Evolutionary conservation across 441 rosid genomes (phyloP), one percentile per base, ranked within the genome.

Genomic region (Mallotus japonicus): DNA sequence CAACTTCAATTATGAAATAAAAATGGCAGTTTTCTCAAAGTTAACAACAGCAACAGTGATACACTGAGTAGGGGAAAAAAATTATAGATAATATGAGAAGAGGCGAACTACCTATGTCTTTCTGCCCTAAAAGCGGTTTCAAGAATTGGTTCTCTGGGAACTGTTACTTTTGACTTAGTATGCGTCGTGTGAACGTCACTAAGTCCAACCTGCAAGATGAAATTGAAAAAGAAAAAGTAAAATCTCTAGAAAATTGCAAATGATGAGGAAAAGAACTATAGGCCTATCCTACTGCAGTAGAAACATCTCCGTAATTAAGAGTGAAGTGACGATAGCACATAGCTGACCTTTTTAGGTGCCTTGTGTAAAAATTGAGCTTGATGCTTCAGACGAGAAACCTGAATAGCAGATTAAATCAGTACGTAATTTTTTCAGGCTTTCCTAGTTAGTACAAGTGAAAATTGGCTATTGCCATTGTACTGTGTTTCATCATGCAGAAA

Each of bases 141-240:
- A 58, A 95, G 83, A 72, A 83, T 84, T 34, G 95, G 95, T 82
- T 87, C 94, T 72, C 75, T 87, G 12, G 99, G 97, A 75, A 89
- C 72, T 37, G 97, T 92, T 77, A 81, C 82, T 82, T 85, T 94
- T n/a, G 81, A 73, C 77, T 79, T 87, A 34, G 75, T n/a, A 62
- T 53, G 71, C 71, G 65, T 71, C 1, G 76, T 54, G 62, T 79
- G 78, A 71, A 81, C 71, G 40, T 69, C 83, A 79, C 50, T 69
- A 42, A 34, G n/a, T 57, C 77, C 82, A 71, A 63, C 90, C 97
- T 91, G 84, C 47, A 70, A 80, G 67, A 37, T 28, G 32, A 28
- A 28, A 28, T 28, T 28, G 32, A 19, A 74, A 24, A 58, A 66
- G 66, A 22, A 76, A 42, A 44, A 64, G 28, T 78, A 28, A 28